Base-by-base conservation (phyloP, 2,329 filamentous ascomycete genomes). In the Raffaelea deltoideospora region DNA sequence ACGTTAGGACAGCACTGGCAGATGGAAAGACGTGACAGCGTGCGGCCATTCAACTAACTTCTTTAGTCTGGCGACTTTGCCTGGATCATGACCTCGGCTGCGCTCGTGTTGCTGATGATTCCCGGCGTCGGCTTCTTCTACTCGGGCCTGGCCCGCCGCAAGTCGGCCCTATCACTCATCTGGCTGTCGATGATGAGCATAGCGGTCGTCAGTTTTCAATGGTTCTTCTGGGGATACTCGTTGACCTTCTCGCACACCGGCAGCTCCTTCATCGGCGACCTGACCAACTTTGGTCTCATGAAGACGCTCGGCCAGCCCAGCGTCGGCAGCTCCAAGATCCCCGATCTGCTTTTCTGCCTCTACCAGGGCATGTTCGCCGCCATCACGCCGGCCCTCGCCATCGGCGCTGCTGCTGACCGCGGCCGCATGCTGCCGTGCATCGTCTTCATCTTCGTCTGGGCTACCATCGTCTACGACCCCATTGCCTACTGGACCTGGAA, bases 201-300 rank as follows among this genome's bases (percentile, higher is more conserved):
- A 4, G 81, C 74, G 10, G 74, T 92, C 45, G 74, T 86, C 42
- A 78, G 76, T 34, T 92, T 93, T 60, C 84, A 93, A 53, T 94
- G 86, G 85, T 93, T 92, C 65, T 88, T 93, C 65, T 93, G 85
- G 85, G 85, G 85, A 33, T 93, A 88, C 58, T 88, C 81, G 10
- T 63, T 93, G 36, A 70, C 83, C 43, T 93, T 92, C 58, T 86
- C 82, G 7, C 82, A 86, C 57, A 73, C 73, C 18, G 82, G 82
- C 40, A 80, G 79, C 47, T 67, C 67, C 45, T 93, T 76, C 63
- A 79, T 93, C 42, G 85, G 85, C 32, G 72, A 86, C 45, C 66
- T 93, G 33, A 65, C 72, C 46, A 87, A 92, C 66, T 79, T 93
- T 49, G 86, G 83, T 24, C 71, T 92, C 48, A 80, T 69, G 59